Evolutionary conservation across 805 yeast species (phyloP).

Genomic region (Hagleromyces aurorensis): DNA sequence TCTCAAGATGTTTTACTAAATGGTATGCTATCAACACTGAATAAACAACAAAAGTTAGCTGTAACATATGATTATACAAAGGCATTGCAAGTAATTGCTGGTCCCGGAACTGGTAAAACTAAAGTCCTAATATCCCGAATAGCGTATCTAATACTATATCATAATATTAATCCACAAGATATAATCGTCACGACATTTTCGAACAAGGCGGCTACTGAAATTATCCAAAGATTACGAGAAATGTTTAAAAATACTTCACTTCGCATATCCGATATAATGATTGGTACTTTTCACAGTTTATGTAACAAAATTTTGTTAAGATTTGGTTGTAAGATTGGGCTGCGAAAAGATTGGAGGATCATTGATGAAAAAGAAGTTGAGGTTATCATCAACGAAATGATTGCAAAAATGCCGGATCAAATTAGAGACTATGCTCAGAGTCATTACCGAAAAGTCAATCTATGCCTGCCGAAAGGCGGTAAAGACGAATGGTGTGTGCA

Average conservation of each 20-base stretch:
- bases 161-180: slow-evolving; percentile 47
- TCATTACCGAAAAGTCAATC: slow-evolving; percentile 22
- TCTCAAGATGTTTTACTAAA: slow-evolving; percentile 5
- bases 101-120: slow-evolving; percentile 75
- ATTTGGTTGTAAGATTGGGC: slow-evolving; percentile 46
- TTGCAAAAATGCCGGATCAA: slow-evolving; percentile 30
- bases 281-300: slow-evolving; percentile 89
- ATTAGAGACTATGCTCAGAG: slow-evolving; percentile 28
- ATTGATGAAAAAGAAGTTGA: slow-evolving; percentile 59
- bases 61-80: slow-evolving; percentile 35
- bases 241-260: slow-evolving; percentile 29
- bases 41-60: slow-evolving; percentile 39
- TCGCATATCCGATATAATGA: slow-evolving; percentile 40
- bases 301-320: slow-evolving; percentile 53
- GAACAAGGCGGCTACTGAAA: slow-evolving; percentile 83
- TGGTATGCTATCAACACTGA: slow-evolving; percentile 19
- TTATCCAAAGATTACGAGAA: slow-evolving; percentile 52
- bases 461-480: slow-evolving; percentile 21
- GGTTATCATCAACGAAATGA: slow-evolving; percentile 28
- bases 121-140: slow-evolving; percentile 74
- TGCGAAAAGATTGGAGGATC: slow-evolving; percentile 38
- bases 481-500: slow-evolving; percentile 35
- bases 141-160: slow-evolving; percentile 51
- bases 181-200: slow-evolving; percentile 89
- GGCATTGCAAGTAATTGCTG: slow-evolving; percentile 49